Base-by-base conservation (phyloP, 495 filamentous ascomycete species). In the Talaromyces trachyspermus region DNA sequence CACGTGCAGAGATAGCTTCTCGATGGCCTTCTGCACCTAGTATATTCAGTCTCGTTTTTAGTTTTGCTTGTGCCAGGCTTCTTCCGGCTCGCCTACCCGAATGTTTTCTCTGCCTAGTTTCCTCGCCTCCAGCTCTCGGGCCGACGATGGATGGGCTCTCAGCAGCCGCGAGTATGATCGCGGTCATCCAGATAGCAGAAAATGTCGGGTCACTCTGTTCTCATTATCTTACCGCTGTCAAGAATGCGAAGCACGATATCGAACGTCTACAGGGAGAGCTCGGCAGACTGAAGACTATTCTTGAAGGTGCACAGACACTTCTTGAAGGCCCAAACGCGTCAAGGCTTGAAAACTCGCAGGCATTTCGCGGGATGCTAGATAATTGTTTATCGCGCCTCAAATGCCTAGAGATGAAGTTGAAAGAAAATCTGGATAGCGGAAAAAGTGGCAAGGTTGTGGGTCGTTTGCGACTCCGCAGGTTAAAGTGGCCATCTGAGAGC, bases 231-330 rank as follows among this genome's bases (percentile, higher is more conserved):
- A 50, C 52, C 10, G 50, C 56, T 4, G 65, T 65, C 14, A 63
- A 62, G 44, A 51, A 63, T 45, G 60, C 66, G 35, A 55, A 40
- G 51, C 27, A 60, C 22, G 62, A 72, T 38, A 65, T 69, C 54
- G 42, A 54, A 8, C 44, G 51, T 26, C 49, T 72, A 15, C 50
- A 57, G 53, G 18, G 43, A 46, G 26, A 62, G 48, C 47, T 54
- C 25, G 43, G 44, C 20, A 54, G n/a, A 40, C 53, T 72, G 48
- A 44, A 36, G n/a, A 48, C 39, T 8, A 46, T 54, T 19, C 59
- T 68, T 33, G 2, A 58, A 27, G n/a, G 40, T 3, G 39, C 65
- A 6, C 8, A 57, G 0, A 27, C 42, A 10, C 49, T 62, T 27
- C 36, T 56, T 19, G 29, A 56, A 2, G 37, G 46, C n/a, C 42